Evolutionary conservation across 176 grass and related monocot species (phyloP), one percentile per base, ranked within the genome.

Genomic region (Ampelocalamus luodianensis): DNA sequence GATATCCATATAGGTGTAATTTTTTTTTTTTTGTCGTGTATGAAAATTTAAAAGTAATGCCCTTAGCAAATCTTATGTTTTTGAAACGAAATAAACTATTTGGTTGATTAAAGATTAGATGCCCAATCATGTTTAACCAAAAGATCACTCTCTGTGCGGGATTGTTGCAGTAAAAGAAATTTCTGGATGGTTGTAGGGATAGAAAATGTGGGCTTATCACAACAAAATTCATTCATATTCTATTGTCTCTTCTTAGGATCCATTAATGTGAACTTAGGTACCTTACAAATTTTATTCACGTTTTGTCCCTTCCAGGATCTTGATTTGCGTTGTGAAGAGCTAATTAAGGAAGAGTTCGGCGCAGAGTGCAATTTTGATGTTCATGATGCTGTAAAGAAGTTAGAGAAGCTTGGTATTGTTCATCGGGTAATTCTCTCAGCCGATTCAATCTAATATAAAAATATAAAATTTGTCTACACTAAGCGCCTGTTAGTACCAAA

Each of bases 391-490:
- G 79, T 98, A 27, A 76, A 93, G 63, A 98, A 98, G 69, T 85
- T 95, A 65, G 96, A 98, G 84, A 95, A 90, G 85, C 91, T 98
- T 78, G 86, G 91, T 54, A 92, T 98, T 80, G 80, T 93, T 86
- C 81, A 86, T 79, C 92, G 68, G 87, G 96, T 98, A 90, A 90
- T 79, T 88, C 29, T 85, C 62, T 80, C 62, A 8, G 59, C 29
- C 22, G 5, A 53, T 68, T 46, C 13, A 68, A 73, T 40, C 13
- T 78, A 56, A 79, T 84, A 4, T 63, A 42, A 38, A 65, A 65
- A 36, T 37, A 71, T 20, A 27, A 38, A 39, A 49, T 20, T 54
- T 48, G 17, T 78, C 22, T 65, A 16, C 56, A 60, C 42, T 66
- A 54, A 40, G 4, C 8, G 38, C 36, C 67, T 68, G 34, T 24